phyloP scores from a whole-genome alignment of 2,329 filamentous ascomycete genomes.

The Hymenoscyphus scutula region DNA sequence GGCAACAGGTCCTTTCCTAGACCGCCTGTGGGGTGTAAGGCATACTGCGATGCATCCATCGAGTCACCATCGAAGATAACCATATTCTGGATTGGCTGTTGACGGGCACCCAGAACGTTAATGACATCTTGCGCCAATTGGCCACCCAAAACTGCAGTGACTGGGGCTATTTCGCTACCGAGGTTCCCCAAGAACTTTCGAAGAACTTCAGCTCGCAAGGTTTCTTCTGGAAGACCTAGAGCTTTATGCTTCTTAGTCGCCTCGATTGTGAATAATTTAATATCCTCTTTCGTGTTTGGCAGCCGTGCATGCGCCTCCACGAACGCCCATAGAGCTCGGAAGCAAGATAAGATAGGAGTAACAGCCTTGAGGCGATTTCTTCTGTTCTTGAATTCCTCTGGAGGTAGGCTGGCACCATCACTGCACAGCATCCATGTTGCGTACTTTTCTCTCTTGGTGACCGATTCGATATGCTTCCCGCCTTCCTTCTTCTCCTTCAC shows the following conservation, averaged over 20 bases:
- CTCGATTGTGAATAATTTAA: conserved; percentile 73
- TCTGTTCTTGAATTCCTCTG: conserved; percentile 63
- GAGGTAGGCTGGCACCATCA: conserved; percentile 68
- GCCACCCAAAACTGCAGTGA: conserved; percentile 85
- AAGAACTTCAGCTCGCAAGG: conserved; percentile 68
- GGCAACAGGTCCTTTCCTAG: conserved; percentile 51
- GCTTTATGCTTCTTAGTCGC: conserved; percentile 76
- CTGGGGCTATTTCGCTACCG: conserved; percentile 78
- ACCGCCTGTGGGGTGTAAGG: conserved; percentile 65
- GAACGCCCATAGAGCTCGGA: conserved; percentile 90
- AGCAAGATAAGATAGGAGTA: conserved; percentile 79
- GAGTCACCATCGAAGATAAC: conserved; percentile 85
- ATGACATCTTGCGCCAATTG: conserved; percentile 95
- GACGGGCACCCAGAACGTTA: conserved; percentile 84
- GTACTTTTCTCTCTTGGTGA: conserved; percentile 90
- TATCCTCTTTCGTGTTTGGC: conserved; percentile 56
- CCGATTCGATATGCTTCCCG: conserved; percentile 73
- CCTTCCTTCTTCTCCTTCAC: conserved; percentile 69
- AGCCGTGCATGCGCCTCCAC: conserved; percentile 56
- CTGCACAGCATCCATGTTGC: conserved; percentile 83
- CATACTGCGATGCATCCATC: conserved; percentile 75
- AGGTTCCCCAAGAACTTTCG: conserved; percentile 85
- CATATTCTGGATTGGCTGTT: conserved; percentile 95
- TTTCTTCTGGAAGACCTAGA: conserved; percentile 66
- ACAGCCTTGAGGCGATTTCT: conserved; percentile 70